Conservation (phyloP, 2,329 filamentous ascomycete genomes). For the Fusarium equiseti region DNA sequence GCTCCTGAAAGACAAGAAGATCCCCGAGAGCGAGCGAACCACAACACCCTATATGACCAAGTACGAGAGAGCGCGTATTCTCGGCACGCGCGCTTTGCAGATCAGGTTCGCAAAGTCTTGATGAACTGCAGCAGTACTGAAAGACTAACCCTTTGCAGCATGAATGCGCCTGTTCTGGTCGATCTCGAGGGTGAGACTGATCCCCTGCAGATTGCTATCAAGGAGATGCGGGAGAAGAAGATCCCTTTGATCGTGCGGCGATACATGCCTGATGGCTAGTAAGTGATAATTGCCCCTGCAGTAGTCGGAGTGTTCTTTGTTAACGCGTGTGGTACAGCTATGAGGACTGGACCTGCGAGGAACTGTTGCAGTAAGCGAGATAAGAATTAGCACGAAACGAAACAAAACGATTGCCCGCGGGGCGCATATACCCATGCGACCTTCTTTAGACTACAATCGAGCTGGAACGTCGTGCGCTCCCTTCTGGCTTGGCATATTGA, state of each 20-base stretch:
- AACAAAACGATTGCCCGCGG: constrained; percentile 33
- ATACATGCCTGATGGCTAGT: constrained; percentile 97
- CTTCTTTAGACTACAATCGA: constrained; percentile 45
- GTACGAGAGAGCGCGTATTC: constrained; percentile 93
- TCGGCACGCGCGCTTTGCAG: constrained; percentile 93
- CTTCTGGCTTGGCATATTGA: constrained; percentile 33
- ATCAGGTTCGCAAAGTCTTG: constrained; percentile 76
- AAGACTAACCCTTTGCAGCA: constrained; percentile 66
- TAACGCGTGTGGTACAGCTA: constrained; percentile 69
- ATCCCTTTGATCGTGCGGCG: constrained; percentile 94
- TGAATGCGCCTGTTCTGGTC: constrained; percentile 97
- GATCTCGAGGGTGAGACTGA: constrained; percentile 98
- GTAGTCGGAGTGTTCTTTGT: constrained; percentile 1
- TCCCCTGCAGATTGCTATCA: constrained; percentile 95
- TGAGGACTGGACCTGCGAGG: constrained; percentile 99
- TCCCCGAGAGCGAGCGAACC: constrained; percentile 85
- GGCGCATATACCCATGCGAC: constrained; percentile 46
- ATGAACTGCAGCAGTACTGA: neutral
- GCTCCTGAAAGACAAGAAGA: constrained; percentile 83
- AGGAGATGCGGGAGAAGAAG: constrained; percentile 98
- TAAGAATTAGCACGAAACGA: constrained; percentile 26
- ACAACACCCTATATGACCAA: constrained; percentile 99
- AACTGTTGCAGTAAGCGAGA: constrained; percentile 74
- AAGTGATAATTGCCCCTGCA: constrained; percentile 56
- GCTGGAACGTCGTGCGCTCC: constrained; percentile 34